Base-by-base conservation (phyloP, 106 monocot genomes). In the Gastrodia elata region DNA sequence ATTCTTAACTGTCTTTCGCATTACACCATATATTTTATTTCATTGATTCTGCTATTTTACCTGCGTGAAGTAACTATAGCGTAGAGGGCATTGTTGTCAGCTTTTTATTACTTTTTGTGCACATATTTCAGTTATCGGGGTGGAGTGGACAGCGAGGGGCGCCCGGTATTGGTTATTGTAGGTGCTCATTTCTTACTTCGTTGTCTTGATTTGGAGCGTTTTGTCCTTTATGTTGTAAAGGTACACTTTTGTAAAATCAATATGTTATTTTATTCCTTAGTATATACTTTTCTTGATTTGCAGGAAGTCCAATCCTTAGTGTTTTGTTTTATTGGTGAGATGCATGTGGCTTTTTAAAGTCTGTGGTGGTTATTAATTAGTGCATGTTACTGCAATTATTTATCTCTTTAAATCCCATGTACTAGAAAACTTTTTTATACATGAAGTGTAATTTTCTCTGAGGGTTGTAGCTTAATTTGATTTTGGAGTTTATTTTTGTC, bases 101-200 rank as follows among this genome's bases (percentile, higher is more conserved):
- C 27, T 61, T 2, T 59, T 28, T 52, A 52, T 61, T 61, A 15
- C 13, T 14, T 18, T 67, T 13, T 67, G 6, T 67, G 34, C n/a
- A 22, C n/a, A 40, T 6, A 65, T 74, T 82, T 79, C 83, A 98
- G 98, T 55, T 93, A 98, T 67, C 88, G 98, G 64, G 98, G 98
- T 80, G 98, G 93, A 22, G 89, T 93, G 32, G 98, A 98, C 64
- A 89, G 86, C 74, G 93, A 98, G 73, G 93, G 98, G 3, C 88
- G 80, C 16, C 91, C 98, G 39, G 88, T 98, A 28, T 93, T 98
- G 91, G 98, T 98, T 4, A 81, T 98, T 76, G 93, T 98, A 24
- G 93, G 98, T 32, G 98, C 98, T 79, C 98, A 98, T 75, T 98
- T 98, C 79, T 92, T 98, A 79, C 84, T 93, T 55, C 80, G 93